Base-by-base conservation (phyloP, 176 grass and related monocot genomes). In the Hyparrhenia diplandra region DNA sequence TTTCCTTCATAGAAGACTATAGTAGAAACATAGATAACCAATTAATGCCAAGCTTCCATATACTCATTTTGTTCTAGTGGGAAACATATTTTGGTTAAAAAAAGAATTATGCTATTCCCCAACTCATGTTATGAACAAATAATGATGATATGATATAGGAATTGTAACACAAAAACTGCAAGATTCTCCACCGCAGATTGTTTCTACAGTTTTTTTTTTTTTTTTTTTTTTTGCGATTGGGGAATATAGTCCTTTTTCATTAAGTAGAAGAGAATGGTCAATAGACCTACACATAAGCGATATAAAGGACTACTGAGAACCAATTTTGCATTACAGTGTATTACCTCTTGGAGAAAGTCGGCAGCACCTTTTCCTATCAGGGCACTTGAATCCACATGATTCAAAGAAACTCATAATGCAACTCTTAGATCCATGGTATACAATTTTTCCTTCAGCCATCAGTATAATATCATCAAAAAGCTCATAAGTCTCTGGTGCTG, bases 401-500 rank as follows among this genome's bases (percentile, higher is more conserved):
- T 90, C 87, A 41, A 97, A 97, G 64, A 94, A 97, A 45, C 68
- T 82, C 63, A 90, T 69, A 86, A 91, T 78, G 55, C 58, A 71
- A 75, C 35, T 83, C 67, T 78, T 78, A 58, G 89, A 65, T 13
- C 94, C 94, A 37, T 97, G 85, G 75, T 92, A 97, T 63, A 94
- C 68, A 52, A 92, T 83, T 82, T 90, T 87, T 36, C 91, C 94
- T 85, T 97, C 91, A 64, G 87, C 84, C 87, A 97, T 91, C 63
- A 97, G 83, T 67, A 97, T 97, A 35, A 97, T 84, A 76, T 97
- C 94, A 77, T 97, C 94, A 84, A 97, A 97, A 6, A 97, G 87
- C 16, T 97, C 73, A 21, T 89, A 94, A 37, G 89, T 94, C 76
- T 97, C 94, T 36, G 87, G 94, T 81, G 89, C 79, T 54, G 91